A percentile compares a stretch with the other conserved stretches of the same genome.
phyloP scores from a whole-genome alignment of 768 basidiomycete genomes.

The Pleurotus giganteus region DNA sequence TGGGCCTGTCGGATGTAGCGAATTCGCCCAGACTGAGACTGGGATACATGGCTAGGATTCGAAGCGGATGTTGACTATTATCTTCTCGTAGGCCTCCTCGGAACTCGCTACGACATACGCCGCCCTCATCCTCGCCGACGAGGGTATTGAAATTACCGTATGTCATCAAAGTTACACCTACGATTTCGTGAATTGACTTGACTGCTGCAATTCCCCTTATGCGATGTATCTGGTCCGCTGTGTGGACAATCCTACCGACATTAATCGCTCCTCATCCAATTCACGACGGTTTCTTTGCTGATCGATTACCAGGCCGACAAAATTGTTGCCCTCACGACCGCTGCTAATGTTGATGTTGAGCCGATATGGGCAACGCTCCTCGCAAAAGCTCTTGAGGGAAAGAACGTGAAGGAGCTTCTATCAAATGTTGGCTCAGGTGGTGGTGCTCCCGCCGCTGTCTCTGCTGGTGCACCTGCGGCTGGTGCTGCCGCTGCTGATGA shows the following conservation, averaged over 20 bases:
- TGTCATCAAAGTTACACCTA: conserved; percentile 28
- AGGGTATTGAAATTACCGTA: conserved; percentile 95
- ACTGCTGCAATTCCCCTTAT: neutral
- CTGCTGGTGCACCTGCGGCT: conserved; percentile 52
- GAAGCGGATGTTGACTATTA: neutral
- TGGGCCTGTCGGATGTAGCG: neutral
- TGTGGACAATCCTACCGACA: neutral
- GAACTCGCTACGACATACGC: conserved; percentile 97
- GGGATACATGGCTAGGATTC: neutral
- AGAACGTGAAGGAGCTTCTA: conserved; percentile 94
- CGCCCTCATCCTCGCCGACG: conserved; percentile 97
- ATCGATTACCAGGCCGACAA: conserved; percentile 73
- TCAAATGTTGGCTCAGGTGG: conserved; percentile 94
- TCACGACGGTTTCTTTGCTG: conserved; percentile 9
- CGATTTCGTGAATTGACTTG: neutral
- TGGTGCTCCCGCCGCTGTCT: conserved; percentile 71
- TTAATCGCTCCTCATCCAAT: neutral
- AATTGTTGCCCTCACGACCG: conserved; percentile 79
- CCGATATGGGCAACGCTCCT: conserved; percentile 98
- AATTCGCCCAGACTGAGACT: neutral
- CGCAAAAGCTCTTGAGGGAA: conserved; percentile 96
- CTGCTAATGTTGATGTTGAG: conserved; percentile 85
- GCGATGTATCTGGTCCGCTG: neutral
- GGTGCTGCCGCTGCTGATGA: conserved; percentile 64
- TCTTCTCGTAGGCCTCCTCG: conserved; percentile 36